Percentiles rank a stretch among this genome's conserved stretches.
Evolutionary conservation across 441 rosid genomes (phyloP).

Genomic region (Mallotus japonicus): DNA sequence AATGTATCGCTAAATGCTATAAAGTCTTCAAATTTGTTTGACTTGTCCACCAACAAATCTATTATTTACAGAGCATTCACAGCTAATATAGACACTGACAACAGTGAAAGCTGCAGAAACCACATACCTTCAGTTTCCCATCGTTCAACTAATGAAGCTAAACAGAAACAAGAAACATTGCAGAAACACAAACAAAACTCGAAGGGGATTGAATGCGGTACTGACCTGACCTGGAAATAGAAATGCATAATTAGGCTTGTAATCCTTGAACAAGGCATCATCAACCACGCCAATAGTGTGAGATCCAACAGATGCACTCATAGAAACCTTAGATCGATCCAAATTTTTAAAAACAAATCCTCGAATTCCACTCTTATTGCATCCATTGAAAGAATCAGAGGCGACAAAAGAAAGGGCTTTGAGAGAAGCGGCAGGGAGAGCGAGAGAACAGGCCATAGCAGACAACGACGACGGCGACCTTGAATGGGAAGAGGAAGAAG

Average conservation of each 20-base stretch:
- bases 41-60: background rate
- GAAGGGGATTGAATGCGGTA: background rate
- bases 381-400: slow-evolving; percentile 11
- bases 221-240: slow-evolving; percentile 95
- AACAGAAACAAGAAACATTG: background rate
- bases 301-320: slow-evolving; percentile 67
- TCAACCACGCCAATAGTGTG: slow-evolving; percentile 36
- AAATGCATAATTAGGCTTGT: slow-evolving; percentile 76
- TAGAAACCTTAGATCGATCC: slow-evolving; percentile 55
- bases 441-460: slow-evolving; percentile 43
- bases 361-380: slow-evolving; percentile 32
- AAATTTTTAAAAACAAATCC: slow-evolving; percentile 29
- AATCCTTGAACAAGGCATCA: slow-evolving; percentile 70
- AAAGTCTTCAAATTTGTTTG: background rate
- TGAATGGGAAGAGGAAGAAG: slow-evolving; percentile 12
- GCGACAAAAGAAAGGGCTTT: slow-evolving; percentile 27
- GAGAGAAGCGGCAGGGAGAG: slow-evolving; percentile 48
- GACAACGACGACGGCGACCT: slow-evolving; percentile 16
- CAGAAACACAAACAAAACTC: background rate
- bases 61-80: background rate
- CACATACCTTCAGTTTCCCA: background rate
- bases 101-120: background rate
- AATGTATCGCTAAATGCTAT: background rate
- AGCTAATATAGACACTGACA: background rate
- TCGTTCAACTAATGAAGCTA: background rate